Evolutionary conservation across 306 rosid species (phyloP).

Genomic region (Ochetophila trinervis): DNA sequence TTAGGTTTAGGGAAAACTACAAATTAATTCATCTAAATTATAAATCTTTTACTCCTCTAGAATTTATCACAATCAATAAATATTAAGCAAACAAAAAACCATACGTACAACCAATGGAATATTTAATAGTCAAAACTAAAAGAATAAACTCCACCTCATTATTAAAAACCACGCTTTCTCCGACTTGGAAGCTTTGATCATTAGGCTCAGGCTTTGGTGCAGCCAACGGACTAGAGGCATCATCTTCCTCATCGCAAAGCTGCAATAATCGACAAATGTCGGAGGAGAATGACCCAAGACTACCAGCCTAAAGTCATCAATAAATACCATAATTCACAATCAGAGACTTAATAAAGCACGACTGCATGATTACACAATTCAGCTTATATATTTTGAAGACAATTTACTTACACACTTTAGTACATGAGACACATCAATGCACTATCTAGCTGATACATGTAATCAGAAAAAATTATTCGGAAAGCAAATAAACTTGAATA

Average conservation of each 20-base stretch:
- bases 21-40: too few species aligned
- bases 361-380: constrained; percentile 32
- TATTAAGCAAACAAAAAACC: background rate
- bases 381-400: constrained; percentile 20
- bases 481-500: constrained; percentile 13
- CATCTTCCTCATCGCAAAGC: constrained; percentile 97
- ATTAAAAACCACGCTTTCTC: constrained; percentile 43
- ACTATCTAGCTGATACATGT: constrained; percentile 19
- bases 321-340: constrained; percentile 45
- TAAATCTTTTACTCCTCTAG: background rate
- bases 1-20: too few species aligned
- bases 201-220: constrained; percentile 83
- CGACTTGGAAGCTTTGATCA: constrained; percentile 59
- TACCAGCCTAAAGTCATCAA: constrained; percentile 71
- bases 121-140: constrained; percentile 8
- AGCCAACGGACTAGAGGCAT: constrained; percentile 90
- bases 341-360: constrained; percentile 34
- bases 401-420: constrained; percentile 13
- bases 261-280: constrained; percentile 89
- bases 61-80: background rate
- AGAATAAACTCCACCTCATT: constrained; percentile 55
- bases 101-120: background rate
- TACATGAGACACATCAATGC: constrained; percentile 11
- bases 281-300: constrained; percentile 93
- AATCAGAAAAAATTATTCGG: constrained; percentile 14